Base-by-base conservation (phyloP, 192 early-diverging fungal genomes). In the Podila minutissima region DNA sequence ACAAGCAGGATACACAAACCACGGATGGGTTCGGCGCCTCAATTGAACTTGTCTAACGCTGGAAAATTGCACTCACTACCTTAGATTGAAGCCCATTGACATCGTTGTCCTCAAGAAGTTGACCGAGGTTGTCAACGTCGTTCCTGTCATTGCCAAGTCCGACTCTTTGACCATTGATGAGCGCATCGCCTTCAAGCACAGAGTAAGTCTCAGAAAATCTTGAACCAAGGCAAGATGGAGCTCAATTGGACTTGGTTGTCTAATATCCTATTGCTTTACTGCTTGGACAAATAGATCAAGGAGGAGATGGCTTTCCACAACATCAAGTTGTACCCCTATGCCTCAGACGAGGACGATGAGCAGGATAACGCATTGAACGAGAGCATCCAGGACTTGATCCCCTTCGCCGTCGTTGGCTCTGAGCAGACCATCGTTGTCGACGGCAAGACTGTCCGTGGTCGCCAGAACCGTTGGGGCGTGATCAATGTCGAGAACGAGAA, bases 381-480 rank as follows among this genome's bases (percentile, higher is more conserved):
- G 64, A 88, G 88, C 75, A 93, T 98, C 71, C 88, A 91, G 70
- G 91, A 94, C 58, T 86, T 96, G 79, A 92, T 97, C 37, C 97
- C 97, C 26, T 98, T 98, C 82, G 95, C 96, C 29, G 90, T 98
- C 57, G 96, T 98, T 51, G 97, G 97, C 49, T 95, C 93, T 41
- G 97, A 98, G 87, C 89, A 92, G 72, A 93, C 92, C 69, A 94
- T 96, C 24, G 84, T 90, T 51, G 91, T 95, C 33, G 92, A 94
- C 75, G 97, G 96, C 71, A 95, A 94, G 85, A 86, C 92, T 22
- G 94, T 97, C 51, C 91, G 95, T 53, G 97, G 94, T 59, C 91
- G 97, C 59, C 86, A 93, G 76, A 96, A 95, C 57, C 90, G 93
- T 72, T 96, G 93, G 91, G 96, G 96, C 37, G 89, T 96, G 48